These are phyloP conservation scores for Grifola frondosa DNA, from an alignment of 1,284 basidiomycete species.

Conservation along the genomic window DNA sequence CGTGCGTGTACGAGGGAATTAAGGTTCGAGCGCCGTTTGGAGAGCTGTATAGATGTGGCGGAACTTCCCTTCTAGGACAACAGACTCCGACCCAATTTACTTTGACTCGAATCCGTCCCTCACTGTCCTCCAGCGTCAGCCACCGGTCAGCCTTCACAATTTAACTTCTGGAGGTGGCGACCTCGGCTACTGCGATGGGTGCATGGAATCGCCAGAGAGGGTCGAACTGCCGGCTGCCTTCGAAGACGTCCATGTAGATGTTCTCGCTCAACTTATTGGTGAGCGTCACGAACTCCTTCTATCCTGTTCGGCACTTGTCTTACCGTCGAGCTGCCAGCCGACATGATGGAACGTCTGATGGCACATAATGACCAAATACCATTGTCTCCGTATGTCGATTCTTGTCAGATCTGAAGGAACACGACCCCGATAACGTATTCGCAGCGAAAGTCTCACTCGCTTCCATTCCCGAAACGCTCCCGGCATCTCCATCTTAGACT, in stretches of 20 bases:
- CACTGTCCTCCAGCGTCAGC: too few relatives aligned
- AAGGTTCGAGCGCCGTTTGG: conserved; percentile 52
- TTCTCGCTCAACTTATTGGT: conserved; percentile 86
- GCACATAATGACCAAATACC: conserved; percentile 92
- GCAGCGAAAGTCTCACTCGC: conserved; percentile 80
- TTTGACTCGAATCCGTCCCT: too few relatives aligned
- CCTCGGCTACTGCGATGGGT: conserved; percentile 60
- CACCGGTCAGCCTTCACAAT: too few relatives aligned
- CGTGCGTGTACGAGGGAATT: conserved; percentile 31
- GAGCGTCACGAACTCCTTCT: conserved; percentile 18
- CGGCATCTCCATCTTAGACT: conserved; percentile 82
- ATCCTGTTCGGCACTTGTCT: conserved; percentile 4
- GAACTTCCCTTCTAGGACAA: conserved; percentile 6
- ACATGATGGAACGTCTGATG: conserved; percentile 92
- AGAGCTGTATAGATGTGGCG: conserved; percentile 50
- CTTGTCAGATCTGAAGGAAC: conserved; percentile 20
- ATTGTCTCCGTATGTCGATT: conserved; percentile 65
- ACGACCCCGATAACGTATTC: conserved; percentile 19
- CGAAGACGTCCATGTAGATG: conserved; percentile 77
- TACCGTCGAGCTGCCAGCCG: conserved; percentile 50
- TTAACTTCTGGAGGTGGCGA: conserved; percentile 35
- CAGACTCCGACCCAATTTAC: conserved; percentile 7
- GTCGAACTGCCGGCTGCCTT: conserved; percentile 74
- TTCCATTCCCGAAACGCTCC: conserved; percentile 93
- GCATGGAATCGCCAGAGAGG: conserved; percentile 73